phyloP scores from a whole-genome alignment of 768 basidiomycete genomes.

The Coprinellus aureogranulatus region DNA sequence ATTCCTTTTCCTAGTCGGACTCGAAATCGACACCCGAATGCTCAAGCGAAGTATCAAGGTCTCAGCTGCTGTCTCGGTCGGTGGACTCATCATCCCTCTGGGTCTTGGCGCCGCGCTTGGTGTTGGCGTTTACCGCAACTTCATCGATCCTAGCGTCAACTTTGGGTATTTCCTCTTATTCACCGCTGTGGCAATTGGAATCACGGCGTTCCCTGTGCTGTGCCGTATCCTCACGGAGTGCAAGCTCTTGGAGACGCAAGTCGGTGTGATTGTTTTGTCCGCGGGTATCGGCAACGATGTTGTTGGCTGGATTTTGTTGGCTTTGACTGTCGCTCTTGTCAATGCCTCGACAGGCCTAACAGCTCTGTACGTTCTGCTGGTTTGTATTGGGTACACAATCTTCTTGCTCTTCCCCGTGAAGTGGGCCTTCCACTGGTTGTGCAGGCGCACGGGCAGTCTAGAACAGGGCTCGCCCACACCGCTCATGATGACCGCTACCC shows the following conservation, averaged over 20 bases:
- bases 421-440: constrained; percentile 66
- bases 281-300: constrained; percentile 80
- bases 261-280: constrained; percentile 77
- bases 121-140: constrained; percentile 72
- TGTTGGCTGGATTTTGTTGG: constrained; percentile 82
- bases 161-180: constrained; percentile 86
- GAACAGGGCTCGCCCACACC: constrained; percentile 72
- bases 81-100: constrained; percentile 75
- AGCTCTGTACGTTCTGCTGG: constrained; percentile 76
- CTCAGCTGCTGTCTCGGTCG: constrained; percentile 56
- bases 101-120: constrained; percentile 75
- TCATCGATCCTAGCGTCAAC: constrained; percentile 53
- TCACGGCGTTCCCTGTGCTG: constrained; percentile 80
- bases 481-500: constrained; percentile 73
- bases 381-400: constrained; percentile 60
- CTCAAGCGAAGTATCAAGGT: constrained; percentile 61
- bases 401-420: constrained; percentile 65
- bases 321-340: constrained; percentile 79
- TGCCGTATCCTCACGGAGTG: constrained; percentile 83
- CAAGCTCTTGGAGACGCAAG: constrained; percentile 77
- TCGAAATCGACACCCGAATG: constrained; percentile 77
- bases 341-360: constrained; percentile 72
- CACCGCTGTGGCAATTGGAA: constrained; percentile 77
- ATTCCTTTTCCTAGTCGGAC: constrained; percentile 80
- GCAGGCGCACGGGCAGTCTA: constrained; percentile 63